Evolutionary conservation across 345 rosid genomes (phyloP), one percentile per base, ranked within the genome.

Genomic region (Odontarrhena argentea): DNA sequence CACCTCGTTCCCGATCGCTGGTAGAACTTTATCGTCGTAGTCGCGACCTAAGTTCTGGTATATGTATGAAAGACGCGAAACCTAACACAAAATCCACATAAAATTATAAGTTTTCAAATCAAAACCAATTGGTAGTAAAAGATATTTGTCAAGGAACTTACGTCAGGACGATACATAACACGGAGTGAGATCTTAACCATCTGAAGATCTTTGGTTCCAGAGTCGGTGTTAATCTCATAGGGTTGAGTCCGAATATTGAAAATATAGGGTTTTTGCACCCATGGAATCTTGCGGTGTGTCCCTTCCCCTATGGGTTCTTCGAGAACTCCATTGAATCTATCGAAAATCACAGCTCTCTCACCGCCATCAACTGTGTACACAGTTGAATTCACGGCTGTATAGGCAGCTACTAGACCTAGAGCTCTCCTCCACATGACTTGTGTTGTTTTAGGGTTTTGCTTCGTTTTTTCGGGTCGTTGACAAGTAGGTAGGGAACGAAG

Each of bases 141-240:
- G 56, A 1, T 11, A 6, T 2, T 28, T 28, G 32, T 28, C 6
- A 32, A 18, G 8, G 13, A 14, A 12, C 40, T 12, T 68, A 85
- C 87, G 81, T 87, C 83, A 2, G 92, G 97, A 6, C 83, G 91
- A 22, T 88, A 85, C 65, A 91, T 91, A 30, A 91, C 87, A 52
- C 94, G 94, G 57, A 91, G 94, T 8, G 88, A 85, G 53, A 91
- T 88, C 55, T 87, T 85, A 18, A 87, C 95, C 95, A 90, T 90
- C 81, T 90, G 95, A 32, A 86, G 87, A 82, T 91, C 97, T 67
- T 91, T 91, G 22, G 97, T 88, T n/a, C 96, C 96, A 12, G 88
- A 84, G 14, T 85, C 9, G 60, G 91, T 82, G 9, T 86, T 78
- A 79, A 88, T 84, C 8, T 87, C 82, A 75, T 85, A 91, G 3